Conservation (phyloP, 352 stramenopile species). For the Phytopythium ostracodes region DNA sequence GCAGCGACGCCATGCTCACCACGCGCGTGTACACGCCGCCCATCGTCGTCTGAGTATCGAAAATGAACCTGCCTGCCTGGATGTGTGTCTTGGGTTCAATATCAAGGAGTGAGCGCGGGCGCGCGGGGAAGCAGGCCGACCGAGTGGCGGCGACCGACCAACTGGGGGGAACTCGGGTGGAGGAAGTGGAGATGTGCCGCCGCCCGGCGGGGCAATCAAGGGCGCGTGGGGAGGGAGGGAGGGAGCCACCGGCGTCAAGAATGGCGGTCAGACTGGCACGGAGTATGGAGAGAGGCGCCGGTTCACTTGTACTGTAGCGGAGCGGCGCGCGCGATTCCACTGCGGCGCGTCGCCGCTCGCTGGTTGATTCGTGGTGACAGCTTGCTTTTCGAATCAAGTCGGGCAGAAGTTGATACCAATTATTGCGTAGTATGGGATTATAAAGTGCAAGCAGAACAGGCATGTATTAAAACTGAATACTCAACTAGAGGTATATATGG, state of each 20-base stretch:
- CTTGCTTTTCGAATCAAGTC: background rate
- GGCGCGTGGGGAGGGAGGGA: background rate
- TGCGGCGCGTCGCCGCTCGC: background rate
- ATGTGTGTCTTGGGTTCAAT: background rate
- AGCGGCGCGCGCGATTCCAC: too few relatives aligned
- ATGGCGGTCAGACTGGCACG: background rate
- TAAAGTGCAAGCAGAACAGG: too few relatives aligned
- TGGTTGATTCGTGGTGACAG: background rate
- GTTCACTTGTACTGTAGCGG: background rate
- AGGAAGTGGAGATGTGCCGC: background rate
- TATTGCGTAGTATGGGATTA: too few relatives aligned
- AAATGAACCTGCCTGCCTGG: too few relatives aligned
- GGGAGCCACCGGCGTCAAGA: too few relatives aligned
- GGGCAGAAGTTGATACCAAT: background rate
- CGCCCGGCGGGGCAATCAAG: background rate
- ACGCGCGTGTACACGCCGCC: conserved; percentile 81
- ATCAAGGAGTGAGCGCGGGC: background rate
- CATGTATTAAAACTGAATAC: too few relatives aligned
- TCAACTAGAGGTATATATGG: background rate
- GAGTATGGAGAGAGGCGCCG: background rate
- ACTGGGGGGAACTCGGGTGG: too few relatives aligned
- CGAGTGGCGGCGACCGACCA: background rate
- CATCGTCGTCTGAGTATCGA: conserved; percentile 28
- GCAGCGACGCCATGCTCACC: conserved; percentile 62
- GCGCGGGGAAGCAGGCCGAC: too few relatives aligned